Conservation (phyloP, 371 early-diverging fungal species). For the Haplosporangium sp. region DNA sequence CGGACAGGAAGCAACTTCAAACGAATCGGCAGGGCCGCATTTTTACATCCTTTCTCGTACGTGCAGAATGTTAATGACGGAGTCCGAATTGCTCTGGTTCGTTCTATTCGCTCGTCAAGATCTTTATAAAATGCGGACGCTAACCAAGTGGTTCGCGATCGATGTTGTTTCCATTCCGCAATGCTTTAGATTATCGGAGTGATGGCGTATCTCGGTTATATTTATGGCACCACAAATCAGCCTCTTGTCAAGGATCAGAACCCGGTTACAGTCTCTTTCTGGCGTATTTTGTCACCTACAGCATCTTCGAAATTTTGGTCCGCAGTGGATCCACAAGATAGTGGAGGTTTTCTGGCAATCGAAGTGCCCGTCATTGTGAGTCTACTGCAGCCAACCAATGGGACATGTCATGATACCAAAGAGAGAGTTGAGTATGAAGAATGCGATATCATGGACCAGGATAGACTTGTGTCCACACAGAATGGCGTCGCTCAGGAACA, state of each 20-base stretch:
- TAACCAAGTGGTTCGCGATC: too few species aligned
- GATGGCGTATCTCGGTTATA: conserved; percentile 51
- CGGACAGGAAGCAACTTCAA: conserved; percentile 14
- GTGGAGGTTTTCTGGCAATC: conserved; percentile 40
- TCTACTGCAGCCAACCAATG: conserved; percentile 3
- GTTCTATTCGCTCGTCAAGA: not conserved
- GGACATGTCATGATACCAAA: not conserved
- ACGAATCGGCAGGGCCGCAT: conserved; percentile 36
- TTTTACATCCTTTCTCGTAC: conserved; percentile 50
- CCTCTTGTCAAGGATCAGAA: conserved; percentile 1
- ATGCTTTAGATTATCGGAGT: conserved; percentile 37
- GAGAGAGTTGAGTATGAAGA: conserved; percentile 4
- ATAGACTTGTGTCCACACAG: not conserved
- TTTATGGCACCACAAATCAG: conserved; percentile 50
- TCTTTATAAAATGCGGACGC: too few species aligned
- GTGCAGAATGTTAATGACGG: not conserved
- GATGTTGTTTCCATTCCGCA: too few species aligned
- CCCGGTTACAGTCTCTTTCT: conserved; percentile 22
- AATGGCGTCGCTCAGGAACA: not conserved
- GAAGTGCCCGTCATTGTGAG: conserved; percentile 23
- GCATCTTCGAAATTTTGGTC: conserved; percentile 35
- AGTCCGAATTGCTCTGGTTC: too few species aligned
- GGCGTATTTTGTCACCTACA: conserved; percentile 33
- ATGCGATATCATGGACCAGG: conserved; percentile 6
- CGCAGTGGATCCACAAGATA: conserved; percentile 19